Evolutionary conservation across 2,329 filamentous ascomycete species (phyloP), one percentile per base, ranked within the genome.

Genomic region (Arthrobotrys iridis): DNA sequence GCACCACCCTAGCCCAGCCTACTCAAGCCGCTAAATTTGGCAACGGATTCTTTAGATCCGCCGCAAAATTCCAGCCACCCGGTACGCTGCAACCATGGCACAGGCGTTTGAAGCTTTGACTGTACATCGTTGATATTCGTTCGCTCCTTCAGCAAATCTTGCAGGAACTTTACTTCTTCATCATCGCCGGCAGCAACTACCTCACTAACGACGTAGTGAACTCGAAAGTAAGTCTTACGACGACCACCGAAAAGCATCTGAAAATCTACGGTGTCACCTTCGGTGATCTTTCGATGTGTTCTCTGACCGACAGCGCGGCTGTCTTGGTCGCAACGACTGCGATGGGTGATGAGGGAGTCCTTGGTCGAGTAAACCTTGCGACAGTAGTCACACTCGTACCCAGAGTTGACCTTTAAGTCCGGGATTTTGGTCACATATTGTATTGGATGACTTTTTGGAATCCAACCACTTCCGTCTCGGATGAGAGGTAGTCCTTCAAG

Each of bases 21-120:
- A 3, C n/a, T n/a, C n/a, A 43, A 10, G 3, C 4, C 10, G 15
- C 40, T 18, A 10, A 43, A 4, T 5, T 18, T 15, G 2, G 20
- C 10, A 15, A 41, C 10, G 15, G 22, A 41, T 11, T 11, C 24
- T 11, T 24, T 15, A 43, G 20, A 22, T 10, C 55, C 55, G 15
- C 35, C 55, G 15, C 55, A 59, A 20, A 59, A 59, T 3, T 41
- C 7, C 30, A n/a, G 3, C 55, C 55, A 59, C 4, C 55, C 55
- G n/a, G 55, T 59, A 8, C 35, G 30, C 4, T 41, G 10, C 15
- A 40, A 15, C 33, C 33, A 59, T 3, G 55, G 55, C 4, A 59
- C 55, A 41, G 35, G 35, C 13, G 30, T 59, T 2, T 13, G 2
- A 2, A 41, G 6, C 55, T 59, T 33, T 13, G 33, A n/a, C 4